These are phyloP conservation scores for Lachancea nothofagi DNA, from an alignment of 805 yeast species.

Conservation along the genomic window DNA sequence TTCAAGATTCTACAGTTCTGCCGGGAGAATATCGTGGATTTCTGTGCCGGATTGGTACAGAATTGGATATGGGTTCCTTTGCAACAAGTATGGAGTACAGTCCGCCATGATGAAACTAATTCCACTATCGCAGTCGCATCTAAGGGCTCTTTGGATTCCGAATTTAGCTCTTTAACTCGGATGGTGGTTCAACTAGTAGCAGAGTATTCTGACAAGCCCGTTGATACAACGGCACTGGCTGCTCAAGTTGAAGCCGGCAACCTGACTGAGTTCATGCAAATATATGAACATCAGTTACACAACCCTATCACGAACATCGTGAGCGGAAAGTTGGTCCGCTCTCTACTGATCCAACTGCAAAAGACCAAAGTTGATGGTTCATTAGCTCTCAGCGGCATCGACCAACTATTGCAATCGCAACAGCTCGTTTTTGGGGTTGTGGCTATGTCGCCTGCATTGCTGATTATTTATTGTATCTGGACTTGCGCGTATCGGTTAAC, in stretches of 20 bases:
- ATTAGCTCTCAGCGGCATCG: conserved; percentile 84
- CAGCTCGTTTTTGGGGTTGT: conserved; percentile 90
- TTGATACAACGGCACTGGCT: conserved; percentile 28
- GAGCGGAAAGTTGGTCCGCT: conserved; percentile 67
- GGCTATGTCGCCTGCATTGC: conserved; percentile 75
- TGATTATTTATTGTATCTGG: conserved; percentile 47
- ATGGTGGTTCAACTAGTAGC: conserved; percentile 64
- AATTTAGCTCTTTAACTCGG: conserved; percentile 72
- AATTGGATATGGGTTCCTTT: conserved; percentile 85
- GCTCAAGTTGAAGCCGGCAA: conserved; percentile 64
- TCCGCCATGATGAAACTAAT: conserved; percentile 75
- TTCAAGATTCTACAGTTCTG: conserved; percentile 52
- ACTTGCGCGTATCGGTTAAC: conserved; percentile 30
- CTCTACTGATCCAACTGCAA: conserved; percentile 85
- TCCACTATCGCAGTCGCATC: conserved; percentile 66
- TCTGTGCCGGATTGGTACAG: conserved; percentile 57
- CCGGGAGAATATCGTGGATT: conserved; percentile 53
- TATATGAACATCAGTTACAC: conserved; percentile 71
- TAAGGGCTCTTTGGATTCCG: conserved; percentile 71
- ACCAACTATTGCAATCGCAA: conserved; percentile 80
- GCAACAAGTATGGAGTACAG: conserved; percentile 63
- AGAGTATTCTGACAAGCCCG: conserved; percentile 18
- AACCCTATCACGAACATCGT: conserved; percentile 58
- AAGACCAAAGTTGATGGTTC: conserved; percentile 95
- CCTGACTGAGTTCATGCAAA: conserved; percentile 68